Conservation (phyloP, 805 yeast genomes). For the Candida broadrunensis region DNA sequence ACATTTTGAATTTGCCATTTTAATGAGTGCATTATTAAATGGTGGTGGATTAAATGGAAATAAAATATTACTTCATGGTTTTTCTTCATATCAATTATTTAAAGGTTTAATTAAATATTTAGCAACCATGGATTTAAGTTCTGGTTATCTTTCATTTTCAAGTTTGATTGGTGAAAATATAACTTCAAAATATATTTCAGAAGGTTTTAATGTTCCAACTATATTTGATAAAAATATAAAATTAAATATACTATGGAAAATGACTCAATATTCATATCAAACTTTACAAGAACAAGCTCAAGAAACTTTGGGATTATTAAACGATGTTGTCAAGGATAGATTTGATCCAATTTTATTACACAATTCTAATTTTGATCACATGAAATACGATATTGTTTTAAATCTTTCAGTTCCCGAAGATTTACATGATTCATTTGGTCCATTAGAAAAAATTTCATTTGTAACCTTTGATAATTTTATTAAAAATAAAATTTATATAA, state of each 20-base stretch:
- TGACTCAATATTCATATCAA: constrained; percentile 66
- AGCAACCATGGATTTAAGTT: constrained; percentile 72
- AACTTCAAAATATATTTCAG: constrained; percentile 44
- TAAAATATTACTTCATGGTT: constrained; percentile 78
- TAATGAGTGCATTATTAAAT: constrained; percentile 76
- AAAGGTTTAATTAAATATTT: constrained; percentile 81
- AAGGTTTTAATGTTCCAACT: constrained; percentile 72
- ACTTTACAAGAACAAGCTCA: constrained; percentile 62
- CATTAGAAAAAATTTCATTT: constrained; percentile 69
- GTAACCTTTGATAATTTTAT: constrained; percentile 66
- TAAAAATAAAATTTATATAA: constrained; percentile 55
- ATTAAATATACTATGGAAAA: constrained; percentile 77
- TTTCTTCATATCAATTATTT: constrained; percentile 89
- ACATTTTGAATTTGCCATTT: constrained; percentile 78
- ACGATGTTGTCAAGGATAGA: constrained; percentile 80
- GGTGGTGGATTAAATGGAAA: constrained; percentile 82
- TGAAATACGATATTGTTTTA: constrained; percentile 67
- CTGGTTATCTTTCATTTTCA: constrained; percentile 67
- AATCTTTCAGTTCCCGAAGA: constrained; percentile 47
- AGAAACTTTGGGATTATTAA: constrained; percentile 64
- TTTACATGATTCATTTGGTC: constrained; percentile 50
- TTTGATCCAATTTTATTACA: constrained; percentile 75
- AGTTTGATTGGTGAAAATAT: constrained; percentile 48
- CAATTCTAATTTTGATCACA: constrained; percentile 47
- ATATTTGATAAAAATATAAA: constrained; percentile 73